phyloP scores from a whole-genome alignment of 1,284 basidiomycete species.

The Boletus semigastroideus region DNA sequence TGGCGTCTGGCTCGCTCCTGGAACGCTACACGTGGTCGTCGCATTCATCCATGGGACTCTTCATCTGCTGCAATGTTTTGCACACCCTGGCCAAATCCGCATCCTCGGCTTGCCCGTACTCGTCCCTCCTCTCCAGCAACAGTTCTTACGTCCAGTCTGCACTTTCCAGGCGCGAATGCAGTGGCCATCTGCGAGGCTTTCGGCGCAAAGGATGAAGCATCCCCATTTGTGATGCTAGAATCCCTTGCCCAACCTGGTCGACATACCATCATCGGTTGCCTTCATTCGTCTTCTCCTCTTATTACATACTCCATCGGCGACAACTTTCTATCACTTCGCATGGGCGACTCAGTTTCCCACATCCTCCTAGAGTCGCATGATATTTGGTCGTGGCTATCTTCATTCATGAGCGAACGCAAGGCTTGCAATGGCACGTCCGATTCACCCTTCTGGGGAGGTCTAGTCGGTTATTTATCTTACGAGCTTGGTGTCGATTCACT shows the following conservation, averaged over 20 bases:
- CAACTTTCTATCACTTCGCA: slow-evolving; percentile 42
- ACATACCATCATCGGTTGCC: slow-evolving; percentile 66
- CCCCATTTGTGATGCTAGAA: slow-evolving; percentile 70
- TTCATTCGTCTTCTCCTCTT: slow-evolving; percentile 50
- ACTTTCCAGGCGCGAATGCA: slow-evolving; percentile 42
- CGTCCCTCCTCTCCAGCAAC: slow-evolving; percentile 17
- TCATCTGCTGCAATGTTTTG: slow-evolving; percentile 41
- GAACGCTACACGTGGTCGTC: slow-evolving; percentile 41
- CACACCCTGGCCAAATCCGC: slow-evolving; percentile 54
- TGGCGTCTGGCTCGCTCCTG: slow-evolving; percentile 64
- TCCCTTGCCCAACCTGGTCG: slow-evolving; percentile 73
- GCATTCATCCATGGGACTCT: slow-evolving; percentile 41
- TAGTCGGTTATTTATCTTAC: slow-evolving; percentile 72
- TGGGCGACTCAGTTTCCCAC: slow-evolving; percentile 28
- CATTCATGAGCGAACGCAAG: slow-evolving; percentile 58
- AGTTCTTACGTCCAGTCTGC: slow-evolving; percentile 44
- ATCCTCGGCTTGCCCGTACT: slow-evolving; percentile 25
- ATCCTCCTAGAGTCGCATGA: slow-evolving; percentile 44
- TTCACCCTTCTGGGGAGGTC: slow-evolving; percentile 77
- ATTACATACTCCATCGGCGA: slow-evolving; percentile 61
- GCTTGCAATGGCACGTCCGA: slow-evolving; percentile 47
- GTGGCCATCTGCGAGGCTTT: slow-evolving; percentile 58
- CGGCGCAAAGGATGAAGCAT: slow-evolving; percentile 54
- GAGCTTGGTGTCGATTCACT: slow-evolving; percentile 68
- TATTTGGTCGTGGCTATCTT: slow-evolving; percentile 70